Base-by-base conservation (phyloP, 306 rosid genomes). In the Mucuna pruriens region DNA sequence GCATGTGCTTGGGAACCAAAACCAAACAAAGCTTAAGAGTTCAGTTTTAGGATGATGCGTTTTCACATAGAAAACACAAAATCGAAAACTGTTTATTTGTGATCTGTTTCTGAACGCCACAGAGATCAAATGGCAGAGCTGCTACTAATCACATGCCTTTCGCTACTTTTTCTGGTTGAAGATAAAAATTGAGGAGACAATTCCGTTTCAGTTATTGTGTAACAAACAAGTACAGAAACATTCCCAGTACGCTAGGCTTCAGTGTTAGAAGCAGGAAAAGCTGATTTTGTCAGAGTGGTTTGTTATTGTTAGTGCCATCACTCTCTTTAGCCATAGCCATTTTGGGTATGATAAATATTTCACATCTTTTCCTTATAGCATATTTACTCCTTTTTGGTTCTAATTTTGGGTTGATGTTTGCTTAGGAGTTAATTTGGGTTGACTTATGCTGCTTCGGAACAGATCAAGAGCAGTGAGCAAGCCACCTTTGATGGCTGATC, bases 401-500 rank as follows among this genome's bases (percentile, higher is more conserved):
- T 67, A 40, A 39, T 40, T 67, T 40, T 40, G 72, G 8, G 7
- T 23, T 58, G 51, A 44, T 73, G 19, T 17, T 4, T 13, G 48
- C 61, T 61, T 62, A 36, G 69, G 61, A 74, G 87, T 17, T 19
- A 77, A 52, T 67, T 48, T 34, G 73, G 17, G 34, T 62, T 62
- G 31, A 67, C 71, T 40, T 66, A 93, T 81, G 84, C 73, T 95
- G 92, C 85, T 91, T 85, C 90, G 97, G 86, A 88, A 87, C 54
- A 86, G 95, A 88, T 90, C 94, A 46, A 91, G 96, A 84, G 94
- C 95, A 73, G 97, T 89, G 91, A 89, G 79, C 64, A 93, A 93
- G 86, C 94, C 95, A 87, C 55, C 87, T 76, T 73, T 91, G 62
- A 93, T 93, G 97, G 95, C 95, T 69, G 97, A 95, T 88, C 97